Base-by-base conservation (phyloP, 192 early-diverging fungal genomes). In the Backusella mclennaniae region DNA sequence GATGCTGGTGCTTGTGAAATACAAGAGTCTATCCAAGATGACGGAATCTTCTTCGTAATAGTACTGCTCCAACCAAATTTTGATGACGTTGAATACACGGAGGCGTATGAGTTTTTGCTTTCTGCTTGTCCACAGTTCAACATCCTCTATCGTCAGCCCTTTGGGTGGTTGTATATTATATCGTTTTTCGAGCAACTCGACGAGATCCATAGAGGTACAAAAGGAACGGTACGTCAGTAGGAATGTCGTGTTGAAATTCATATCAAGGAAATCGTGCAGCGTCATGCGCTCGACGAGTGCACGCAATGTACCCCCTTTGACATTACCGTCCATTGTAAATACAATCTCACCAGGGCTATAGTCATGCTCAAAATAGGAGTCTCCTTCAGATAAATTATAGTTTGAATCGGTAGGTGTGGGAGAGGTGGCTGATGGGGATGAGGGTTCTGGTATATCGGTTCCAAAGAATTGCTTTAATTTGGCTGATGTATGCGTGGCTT, bases 171-270 rank as follows among this genome's bases (percentile, higher is more conserved):
- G 70, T 39, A 98, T 90, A 66, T 85, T 81, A 83, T 94, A 99
- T 77, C 98, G 90, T 35, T 80, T 79, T 77, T 91, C 90, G 66
- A 99, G 85, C 23, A 90, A 77, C 7, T 88, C 85, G 39, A 97
- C 87, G 9, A 99, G 85, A 72, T 95, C 92, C 14, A 85, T 86
- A 0, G 95, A 92, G 0, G 92, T 91, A 3, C 92, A 92, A 76
- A 98, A 98, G 7, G 96, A 96, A 29, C 95, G 94, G 85, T 97
- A 99, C 1, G 98, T 98, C 42, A 99, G 84, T 71, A 99, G 77
- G 80, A 99, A 98, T 0, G 96, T 94, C 26, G 85, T 88, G 36
- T 90, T 92, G 84, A 95, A 98, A 79, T 90, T 92, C 66, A 90
- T 80, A 69, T 99, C 96, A 1, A 86, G 75, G 14, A 88, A 89